phyloP scores from a whole-genome alignment of 2,329 filamentous ascomycete species.

The Dendryphion nanum region DNA sequence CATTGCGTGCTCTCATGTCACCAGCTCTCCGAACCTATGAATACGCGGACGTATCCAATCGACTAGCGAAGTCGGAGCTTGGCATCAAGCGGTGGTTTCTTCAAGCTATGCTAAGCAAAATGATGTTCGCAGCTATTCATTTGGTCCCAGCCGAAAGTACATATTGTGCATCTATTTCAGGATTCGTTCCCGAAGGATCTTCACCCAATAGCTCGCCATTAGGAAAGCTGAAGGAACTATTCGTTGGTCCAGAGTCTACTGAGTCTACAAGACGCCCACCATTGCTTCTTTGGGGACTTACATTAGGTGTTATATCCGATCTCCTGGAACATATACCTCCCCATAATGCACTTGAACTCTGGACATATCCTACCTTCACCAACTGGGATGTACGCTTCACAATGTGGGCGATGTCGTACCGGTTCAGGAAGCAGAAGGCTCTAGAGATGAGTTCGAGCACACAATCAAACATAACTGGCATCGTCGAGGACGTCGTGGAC shows the following conservation, averaged over 20 bases:
- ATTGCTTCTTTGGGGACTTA: constrained; percentile 67
- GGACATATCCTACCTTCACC: constrained; percentile 69
- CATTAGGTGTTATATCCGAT: constrained; percentile 65
- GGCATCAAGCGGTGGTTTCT: constrained; percentile 55
- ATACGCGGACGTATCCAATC: constrained; percentile 62
- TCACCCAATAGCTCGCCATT: constrained; percentile 9
- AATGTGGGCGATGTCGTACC: constrained; percentile 60
- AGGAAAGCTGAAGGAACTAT: constrained; percentile 14
- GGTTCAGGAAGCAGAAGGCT: constrained; percentile 46
- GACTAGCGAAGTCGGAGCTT: constrained; percentile 57
- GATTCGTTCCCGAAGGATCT: constrained; percentile 42
- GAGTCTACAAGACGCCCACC: constrained; percentile 43
- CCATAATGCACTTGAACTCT: constrained; percentile 59
- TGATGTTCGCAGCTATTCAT: constrained; percentile 66
- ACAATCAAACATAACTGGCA: constrained; percentile 4
- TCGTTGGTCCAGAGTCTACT: constrained; percentile 20
- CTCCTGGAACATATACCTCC: constrained; percentile 68
- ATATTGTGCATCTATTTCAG: constrained; percentile 55
- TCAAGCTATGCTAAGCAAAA: constrained; percentile 59
- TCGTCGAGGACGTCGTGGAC: constrained; percentile 25
- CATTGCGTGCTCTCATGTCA: constrained; percentile 60
- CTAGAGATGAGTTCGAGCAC: constrained; percentile 23
- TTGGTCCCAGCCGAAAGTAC: constrained; percentile 62
- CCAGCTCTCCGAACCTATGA: constrained; percentile 60
- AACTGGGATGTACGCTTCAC: constrained; percentile 59